Evolutionary conservation across 2,329 filamentous ascomycete genomes (phyloP), one percentile per base, ranked within the genome.

Genomic region (Venturia nashicola): DNA sequence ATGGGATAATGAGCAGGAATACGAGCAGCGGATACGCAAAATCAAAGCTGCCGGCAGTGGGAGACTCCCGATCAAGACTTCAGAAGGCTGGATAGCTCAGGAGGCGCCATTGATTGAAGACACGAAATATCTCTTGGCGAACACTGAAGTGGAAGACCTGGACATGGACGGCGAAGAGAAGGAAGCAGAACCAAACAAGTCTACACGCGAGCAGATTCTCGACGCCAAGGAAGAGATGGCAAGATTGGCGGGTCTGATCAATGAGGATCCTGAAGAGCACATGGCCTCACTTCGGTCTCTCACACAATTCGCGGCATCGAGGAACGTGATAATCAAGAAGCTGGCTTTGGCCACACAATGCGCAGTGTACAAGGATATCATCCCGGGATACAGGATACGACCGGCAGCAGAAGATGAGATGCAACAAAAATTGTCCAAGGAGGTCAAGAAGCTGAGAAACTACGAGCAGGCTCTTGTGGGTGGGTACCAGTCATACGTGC

Each of bases 381-480:
- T 99, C 65, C 94, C 94, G 0, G 94, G 94, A 27, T 99, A 99
- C 74, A 84, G 94, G 66, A 97, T 99, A 78, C 87, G 94, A 20
- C 89, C 91, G 1, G 78, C 91, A 4, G 80, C 83, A 0, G 90
- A 95, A 66, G 88, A 91, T 40, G 85, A 87, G 55, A 81, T 87
- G 71, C 83, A 83, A 65, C 87, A 87, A 67, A 95, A 95, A 74
- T 78, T 97, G 1, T 96, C 92, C 5, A 97, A 96, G 73, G 94
- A 97, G 36, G 91, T 97, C 42, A 86, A 88, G 71, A 88, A 85
- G 68, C 76, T 96, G 67, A 84, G 92, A 63, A 80, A 84, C 55
- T 99, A 92, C 73, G 94, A 99, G 74, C 91, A 97, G 74, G 84
- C 90, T 23, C 81, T 99, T 34, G 84, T 99, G 5, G 82, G 85